Conservation (phyloP, 495 filamentous ascomycete species). For the Penicillium robsamsonii region DNA sequence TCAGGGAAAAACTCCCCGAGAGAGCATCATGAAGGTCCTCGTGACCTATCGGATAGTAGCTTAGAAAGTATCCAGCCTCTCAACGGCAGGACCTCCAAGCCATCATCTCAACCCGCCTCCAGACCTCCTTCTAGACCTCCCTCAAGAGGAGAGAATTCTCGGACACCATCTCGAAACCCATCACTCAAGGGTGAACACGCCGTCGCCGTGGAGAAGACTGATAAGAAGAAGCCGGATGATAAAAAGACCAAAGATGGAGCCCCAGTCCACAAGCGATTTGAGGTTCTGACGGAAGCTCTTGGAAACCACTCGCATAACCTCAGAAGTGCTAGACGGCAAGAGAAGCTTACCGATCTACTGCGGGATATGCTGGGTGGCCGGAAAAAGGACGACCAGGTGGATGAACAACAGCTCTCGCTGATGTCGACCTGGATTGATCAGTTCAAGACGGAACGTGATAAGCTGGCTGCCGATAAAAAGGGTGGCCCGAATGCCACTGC, state of each 20-base stretch:
- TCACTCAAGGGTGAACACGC: conserved; percentile 39
- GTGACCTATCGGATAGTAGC: conserved; percentile 45
- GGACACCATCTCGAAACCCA: conserved; percentile 42
- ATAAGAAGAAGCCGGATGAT: conserved; percentile 35
- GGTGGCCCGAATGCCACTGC: conserved; percentile 72
- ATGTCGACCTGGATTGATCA: conserved; percentile 97
- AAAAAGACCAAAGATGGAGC: conserved; percentile 47
- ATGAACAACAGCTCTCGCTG: conserved; percentile 83
- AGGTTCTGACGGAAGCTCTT: conserved; percentile 54
- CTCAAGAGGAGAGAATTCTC: conserved; percentile 30
- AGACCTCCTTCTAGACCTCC: conserved; percentile 39
- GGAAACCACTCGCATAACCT: conserved; percentile 78
- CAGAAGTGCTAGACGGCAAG: conserved; percentile 82
- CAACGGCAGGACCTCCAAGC: conserved; percentile 33
- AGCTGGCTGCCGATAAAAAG: conserved; percentile 71
- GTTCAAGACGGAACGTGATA: conserved; percentile 81
- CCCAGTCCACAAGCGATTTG: conserved; percentile 55
- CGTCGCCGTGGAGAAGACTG: conserved; percentile 18
- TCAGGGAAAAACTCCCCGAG: conserved; percentile 35
- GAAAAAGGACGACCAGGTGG: conserved; percentile 59
- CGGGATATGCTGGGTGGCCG: conserved; percentile 75
- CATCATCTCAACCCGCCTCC: conserved; percentile 32
- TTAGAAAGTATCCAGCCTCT: conserved; percentile 35
- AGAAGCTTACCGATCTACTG: conserved; percentile 92
- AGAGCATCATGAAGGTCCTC: conserved; percentile 29